Conservation (phyloP, 805 yeast genomes). For the Ogataea chonburiensis region DNA sequence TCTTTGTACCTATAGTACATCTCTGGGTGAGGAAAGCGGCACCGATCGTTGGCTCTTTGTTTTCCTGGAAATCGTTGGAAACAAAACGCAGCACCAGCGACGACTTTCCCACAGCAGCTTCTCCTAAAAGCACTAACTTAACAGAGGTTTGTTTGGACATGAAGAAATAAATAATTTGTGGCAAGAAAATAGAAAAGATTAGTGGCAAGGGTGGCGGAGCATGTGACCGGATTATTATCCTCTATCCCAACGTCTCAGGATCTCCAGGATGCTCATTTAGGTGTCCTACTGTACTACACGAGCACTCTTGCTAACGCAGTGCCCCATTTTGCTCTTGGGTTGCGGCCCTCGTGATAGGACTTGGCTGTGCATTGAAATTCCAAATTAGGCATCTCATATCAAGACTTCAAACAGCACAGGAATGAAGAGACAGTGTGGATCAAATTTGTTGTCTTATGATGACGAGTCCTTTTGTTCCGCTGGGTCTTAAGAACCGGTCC, state of each 20-base stretch:
- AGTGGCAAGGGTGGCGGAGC: conserved; percentile 13
- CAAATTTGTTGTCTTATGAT: no score
- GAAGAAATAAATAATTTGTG: conserved; percentile 8
- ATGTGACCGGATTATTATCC: neutral
- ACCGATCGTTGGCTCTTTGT: conserved; percentile 96
- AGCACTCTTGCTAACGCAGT: no score
- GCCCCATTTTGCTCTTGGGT: no score
- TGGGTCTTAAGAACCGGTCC: conserved; percentile 31
- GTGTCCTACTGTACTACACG: no score
- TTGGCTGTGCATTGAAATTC: conserved; percentile 16
- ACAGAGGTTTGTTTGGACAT: conserved; percentile 52
- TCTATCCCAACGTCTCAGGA: neutral
- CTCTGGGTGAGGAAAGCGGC: conserved; percentile 96
- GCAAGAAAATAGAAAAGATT: conserved; percentile 6
- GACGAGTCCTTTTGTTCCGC: conserved; percentile 19
- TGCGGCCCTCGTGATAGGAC: no score
- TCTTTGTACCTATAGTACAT: conserved; percentile 79
- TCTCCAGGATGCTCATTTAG: no score
- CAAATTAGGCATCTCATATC: conserved; percentile 18
- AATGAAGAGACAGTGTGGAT: no score
- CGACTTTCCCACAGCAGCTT: conserved; percentile 97
- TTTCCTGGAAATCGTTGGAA: conserved; percentile 92
- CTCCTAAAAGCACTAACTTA: conserved; percentile 89
- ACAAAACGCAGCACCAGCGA: conserved; percentile 91
- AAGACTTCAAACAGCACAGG: no score